These are phyloP conservation scores for Tricholoma furcatifolium DNA, from an alignment of 768 basidiomycete genomes.

Conservation along the genomic window DNA sequence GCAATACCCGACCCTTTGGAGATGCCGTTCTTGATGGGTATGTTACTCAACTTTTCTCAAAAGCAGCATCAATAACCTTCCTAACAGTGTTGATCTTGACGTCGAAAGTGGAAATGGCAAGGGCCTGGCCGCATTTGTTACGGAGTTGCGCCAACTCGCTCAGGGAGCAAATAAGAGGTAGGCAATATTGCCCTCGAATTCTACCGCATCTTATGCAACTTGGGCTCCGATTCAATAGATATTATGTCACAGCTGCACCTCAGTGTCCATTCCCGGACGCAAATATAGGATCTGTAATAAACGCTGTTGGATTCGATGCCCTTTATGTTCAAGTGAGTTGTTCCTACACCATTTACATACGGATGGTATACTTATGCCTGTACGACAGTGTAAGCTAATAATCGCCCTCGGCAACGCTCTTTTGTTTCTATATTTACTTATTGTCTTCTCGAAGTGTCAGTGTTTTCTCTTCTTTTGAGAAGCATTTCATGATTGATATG, in stretches of 20 bases:
- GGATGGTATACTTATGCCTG: not conserved
- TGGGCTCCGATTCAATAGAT: conserved; percentile 31
- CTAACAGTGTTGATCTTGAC: conserved; percentile 60
- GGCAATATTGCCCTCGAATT: conserved; percentile 4
- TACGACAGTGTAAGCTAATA: conserved; percentile 12
- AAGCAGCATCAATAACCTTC: not conserved
- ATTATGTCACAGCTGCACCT: conserved; percentile 63
- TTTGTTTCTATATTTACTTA: not conserved
- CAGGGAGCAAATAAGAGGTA: conserved; percentile 52
- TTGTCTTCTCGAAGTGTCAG: conserved; percentile 9
- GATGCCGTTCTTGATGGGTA: conserved; percentile 72
- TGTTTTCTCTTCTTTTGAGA: not conserved
- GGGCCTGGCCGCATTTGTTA: conserved; percentile 54
- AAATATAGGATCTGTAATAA: conserved; percentile 55
- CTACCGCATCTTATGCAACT: not conserved
- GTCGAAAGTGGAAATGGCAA: conserved; percentile 61
- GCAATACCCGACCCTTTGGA: conserved; percentile 67
- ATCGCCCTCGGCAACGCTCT: not conserved
- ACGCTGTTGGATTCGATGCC: conserved; percentile 64
- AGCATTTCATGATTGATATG: not conserved
- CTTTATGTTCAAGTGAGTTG: conserved; percentile 46
- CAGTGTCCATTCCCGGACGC: conserved; percentile 72
- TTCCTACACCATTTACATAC: not conserved
- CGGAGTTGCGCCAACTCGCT: conserved; percentile 47
- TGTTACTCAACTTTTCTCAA: conserved; percentile 3